phyloP scores from a whole-genome alignment of 2,329 filamentous ascomycete species.

The Neonectria punicea region DNA sequence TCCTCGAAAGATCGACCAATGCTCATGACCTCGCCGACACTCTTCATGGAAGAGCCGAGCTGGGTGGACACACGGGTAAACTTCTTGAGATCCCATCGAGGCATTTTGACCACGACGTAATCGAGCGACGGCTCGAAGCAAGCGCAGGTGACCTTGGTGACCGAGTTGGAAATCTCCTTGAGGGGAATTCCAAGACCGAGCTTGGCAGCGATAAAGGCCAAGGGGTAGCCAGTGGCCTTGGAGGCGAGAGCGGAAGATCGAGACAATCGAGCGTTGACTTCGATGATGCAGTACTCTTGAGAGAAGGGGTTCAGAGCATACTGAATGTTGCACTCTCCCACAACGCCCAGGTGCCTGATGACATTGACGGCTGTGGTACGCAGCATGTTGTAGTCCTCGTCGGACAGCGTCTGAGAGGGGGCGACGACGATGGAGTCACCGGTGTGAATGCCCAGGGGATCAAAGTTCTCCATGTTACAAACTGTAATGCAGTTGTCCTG shows the following conservation, averaged over 20 bases:
- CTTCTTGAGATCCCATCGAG: conserved; percentile 98
- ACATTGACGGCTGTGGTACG: conserved; percentile 97
- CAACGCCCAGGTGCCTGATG: conserved; percentile 94
- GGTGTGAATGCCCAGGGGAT: conserved; percentile 96
- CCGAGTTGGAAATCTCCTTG: conserved; percentile 95
- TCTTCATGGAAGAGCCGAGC: conserved; percentile 99
- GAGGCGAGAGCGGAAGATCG: conserved; percentile 95
- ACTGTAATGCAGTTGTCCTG: conserved; percentile 99
- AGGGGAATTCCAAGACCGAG: conserved; percentile 93
- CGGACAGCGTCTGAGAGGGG: conserved; percentile 94
- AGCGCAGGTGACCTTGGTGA: conserved; percentile 94
- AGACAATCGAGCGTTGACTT: conserved; percentile 96
- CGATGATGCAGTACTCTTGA: conserved; percentile 97
- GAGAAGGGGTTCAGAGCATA: conserved; percentile 97
- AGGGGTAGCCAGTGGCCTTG: conserved; percentile 95
- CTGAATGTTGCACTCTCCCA: conserved; percentile 99
- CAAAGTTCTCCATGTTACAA: conserved; percentile 99
- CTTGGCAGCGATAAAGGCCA: conserved; percentile 97
- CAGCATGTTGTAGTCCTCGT: conserved; percentile 99
- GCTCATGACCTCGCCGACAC: conserved; percentile 98
- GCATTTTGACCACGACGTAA: conserved; percentile 99
- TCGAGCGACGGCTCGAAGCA: conserved; percentile 99
- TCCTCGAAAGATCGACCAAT: conserved; percentile 98
- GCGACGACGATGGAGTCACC: conserved; percentile 98
- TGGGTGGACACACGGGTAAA: conserved; percentile 96